Percentiles rank a stretch among this genome's conserved stretches.
Evolutionary conservation across 108 stramenopile genomes (phyloP).

Genomic region (Fragilaria radians): DNA sequence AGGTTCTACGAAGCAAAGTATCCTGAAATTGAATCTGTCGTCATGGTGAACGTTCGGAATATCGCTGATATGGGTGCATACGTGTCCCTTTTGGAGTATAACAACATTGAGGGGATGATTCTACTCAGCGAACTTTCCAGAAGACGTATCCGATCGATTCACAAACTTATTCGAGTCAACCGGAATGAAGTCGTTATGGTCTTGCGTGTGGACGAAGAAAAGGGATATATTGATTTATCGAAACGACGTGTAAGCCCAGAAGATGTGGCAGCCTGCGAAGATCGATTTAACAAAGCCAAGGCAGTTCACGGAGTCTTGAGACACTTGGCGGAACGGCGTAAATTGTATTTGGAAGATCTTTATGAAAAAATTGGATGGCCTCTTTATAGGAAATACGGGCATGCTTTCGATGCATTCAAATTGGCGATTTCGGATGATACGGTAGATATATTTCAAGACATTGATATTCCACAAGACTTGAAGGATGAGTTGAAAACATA

Average conservation of each 20-base stretch:
- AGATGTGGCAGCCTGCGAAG: slow-evolving; percentile 97
- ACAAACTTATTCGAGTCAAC: slow-evolving; percentile 98
- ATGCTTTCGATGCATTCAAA: slow-evolving; percentile 98
- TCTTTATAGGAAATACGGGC: slow-evolving; percentile 94
- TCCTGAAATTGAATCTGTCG: slow-evolving; percentile 93
- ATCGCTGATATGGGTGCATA: slow-evolving; percentile 99
- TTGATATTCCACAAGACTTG: slow-evolving; percentile 66
- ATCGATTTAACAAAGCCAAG: slow-evolving; percentile 96
- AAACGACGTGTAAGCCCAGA: slow-evolving; percentile 97
- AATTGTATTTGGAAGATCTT: slow-evolving; percentile 86
- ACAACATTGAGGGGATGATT: slow-evolving; percentile 99
- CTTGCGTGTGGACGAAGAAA: slow-evolving; percentile 97
- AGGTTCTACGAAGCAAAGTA: slow-evolving; percentile 97
- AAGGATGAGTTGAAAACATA: slow-evolving; percentile 81
- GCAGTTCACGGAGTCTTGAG: slow-evolving; percentile 95
- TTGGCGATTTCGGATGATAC: slow-evolving; percentile 80
- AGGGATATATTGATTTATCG: slow-evolving; percentile 99
- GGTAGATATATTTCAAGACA: slow-evolving; percentile 51
- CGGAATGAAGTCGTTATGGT: slow-evolving; percentile 99
- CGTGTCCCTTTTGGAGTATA: slow-evolving; percentile 97
- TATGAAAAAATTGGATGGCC: slow-evolving; percentile 98
- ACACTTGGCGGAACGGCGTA: slow-evolving; percentile 90
- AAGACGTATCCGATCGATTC: slow-evolving; percentile 97
- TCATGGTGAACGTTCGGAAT: slow-evolving; percentile 95
- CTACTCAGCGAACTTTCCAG: slow-evolving; percentile 92